phyloP scores from a whole-genome alignment of 2,329 filamentous ascomycete species.

The Arachnopeziza araneosa region DNA sequence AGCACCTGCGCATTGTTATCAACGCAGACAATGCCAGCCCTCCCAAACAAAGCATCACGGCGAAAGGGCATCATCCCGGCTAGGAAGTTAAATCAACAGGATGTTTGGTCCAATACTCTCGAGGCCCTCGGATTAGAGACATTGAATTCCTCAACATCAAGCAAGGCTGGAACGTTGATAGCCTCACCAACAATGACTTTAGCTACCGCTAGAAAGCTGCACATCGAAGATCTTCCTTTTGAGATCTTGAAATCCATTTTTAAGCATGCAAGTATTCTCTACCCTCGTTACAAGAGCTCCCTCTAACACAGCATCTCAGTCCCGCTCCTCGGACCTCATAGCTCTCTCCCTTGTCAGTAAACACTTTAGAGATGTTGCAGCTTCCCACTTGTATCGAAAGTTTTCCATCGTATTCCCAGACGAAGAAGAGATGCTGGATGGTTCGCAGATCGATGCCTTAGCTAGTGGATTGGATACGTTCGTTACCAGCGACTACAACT shows the following conservation, averaged over 20 bases:
- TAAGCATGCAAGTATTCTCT: not conserved
- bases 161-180: not conserved
- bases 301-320: slow-evolving; percentile 34
- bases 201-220: not conserved
- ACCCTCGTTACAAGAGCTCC: not conserved
- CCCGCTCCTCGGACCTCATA: slow-evolving; percentile 47
- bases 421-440: slow-evolving; percentile 47
- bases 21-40: not conserved
- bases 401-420: slow-evolving; percentile 59
- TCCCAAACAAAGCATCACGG: not conserved
- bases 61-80: not conserved
- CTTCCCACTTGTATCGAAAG: slow-evolving; percentile 52
- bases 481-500: slow-evolving; percentile 58
- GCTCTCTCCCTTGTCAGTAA: slow-evolving; percentile 53
- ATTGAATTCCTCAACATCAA: not conserved
- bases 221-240: not conserved
- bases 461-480: slow-evolving; percentile 56
- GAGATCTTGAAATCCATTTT: not conserved
- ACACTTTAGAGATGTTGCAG: slow-evolving; percentile 52
- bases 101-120: not conserved
- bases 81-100: not conserved
- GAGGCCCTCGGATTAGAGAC: not conserved
- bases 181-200: not conserved
- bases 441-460: slow-evolving; percentile 50
- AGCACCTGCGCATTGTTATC: not conserved